phyloP scores from a whole-genome alignment of 108 stramenopile genomes.

The Cyclotella cryptica region DNA sequence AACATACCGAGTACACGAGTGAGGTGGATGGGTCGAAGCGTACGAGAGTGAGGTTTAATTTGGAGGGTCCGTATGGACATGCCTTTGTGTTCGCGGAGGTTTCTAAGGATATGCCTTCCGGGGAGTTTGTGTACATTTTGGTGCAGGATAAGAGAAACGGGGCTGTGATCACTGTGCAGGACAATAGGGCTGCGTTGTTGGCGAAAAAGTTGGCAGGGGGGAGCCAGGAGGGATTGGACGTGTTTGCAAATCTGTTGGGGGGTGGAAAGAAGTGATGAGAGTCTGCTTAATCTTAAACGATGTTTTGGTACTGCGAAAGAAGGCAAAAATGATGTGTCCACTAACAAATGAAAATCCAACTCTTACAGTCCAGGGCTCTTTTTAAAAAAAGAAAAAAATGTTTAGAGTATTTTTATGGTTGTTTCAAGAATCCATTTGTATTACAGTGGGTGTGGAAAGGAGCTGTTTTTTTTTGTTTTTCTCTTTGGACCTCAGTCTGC shows the following conservation, averaged over 20 bases:
- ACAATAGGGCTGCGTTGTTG: conserved; percentile 77
- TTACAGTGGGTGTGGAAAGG: background rate
- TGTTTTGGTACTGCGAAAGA: background rate
- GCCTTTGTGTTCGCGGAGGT: conserved; percentile 94
- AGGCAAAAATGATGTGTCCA: no score
- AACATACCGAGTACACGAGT: conserved; percentile 88
- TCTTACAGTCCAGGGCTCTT: no score
- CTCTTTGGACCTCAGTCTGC: background rate
- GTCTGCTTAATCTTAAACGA: background rate
- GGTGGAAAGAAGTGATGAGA: conserved; percentile 31
- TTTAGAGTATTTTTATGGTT: conserved; percentile 2
- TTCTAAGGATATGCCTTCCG: conserved; percentile 75
- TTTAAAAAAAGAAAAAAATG: background rate
- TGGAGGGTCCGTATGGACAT: conserved; percentile 87
- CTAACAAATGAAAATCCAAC: no score
- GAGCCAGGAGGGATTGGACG: conserved; percentile 59
- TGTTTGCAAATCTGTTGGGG: conserved; percentile 38
- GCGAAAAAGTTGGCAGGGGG: conserved; percentile 75
- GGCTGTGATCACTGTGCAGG: conserved; percentile 74
- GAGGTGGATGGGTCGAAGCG: conserved; percentile 89
- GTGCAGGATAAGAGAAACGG: conserved; percentile 94
- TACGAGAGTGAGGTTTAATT: conserved; percentile 91
- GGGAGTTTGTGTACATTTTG: conserved; percentile 94
- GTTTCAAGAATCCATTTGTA: conserved; percentile 5
- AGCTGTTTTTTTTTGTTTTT: conserved; percentile 4